Evolutionary conservation across 2,329 filamentous ascomycete genomes (phyloP), one percentile per base, ranked within the genome.

Genomic region (Trichocomaceae sp.): DNA sequence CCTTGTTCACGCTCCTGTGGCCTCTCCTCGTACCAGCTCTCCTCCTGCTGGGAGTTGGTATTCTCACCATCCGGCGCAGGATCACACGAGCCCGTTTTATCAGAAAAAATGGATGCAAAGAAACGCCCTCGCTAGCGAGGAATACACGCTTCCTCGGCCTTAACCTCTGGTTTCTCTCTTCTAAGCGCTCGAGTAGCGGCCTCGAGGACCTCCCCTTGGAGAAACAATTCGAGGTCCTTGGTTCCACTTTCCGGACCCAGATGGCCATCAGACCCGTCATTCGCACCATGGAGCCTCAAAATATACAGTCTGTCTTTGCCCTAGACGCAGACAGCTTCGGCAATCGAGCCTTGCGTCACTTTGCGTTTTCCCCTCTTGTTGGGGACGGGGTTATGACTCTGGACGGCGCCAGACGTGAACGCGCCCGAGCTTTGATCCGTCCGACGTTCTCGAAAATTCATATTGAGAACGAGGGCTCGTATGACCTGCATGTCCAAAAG

Each of bases 221-320:
- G 13, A 55, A 22, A 17, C 53, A 55, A 17, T 55, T 55, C 33
- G 41, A 50, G n/a, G 17, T 47, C 17, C 42, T 55, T 3, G 53
- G 53, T 9, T 55, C 53, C 29, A 55, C 53, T 17, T 55, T 55
- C 23, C 47, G 31, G 42, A 55, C 47, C 17, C 53, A 55, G n/a
- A 50, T 50, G 47, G 29, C 47, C 47, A 47, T 55, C 22, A 57
- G 42, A 20, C 50, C 42, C 7, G 23, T 50, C 2, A 57, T 90
- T 57, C 78, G 90, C 63, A 74, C 72, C 5, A 60, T 63, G 19
- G 72, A 74, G 17, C 70, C 71, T 10, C 67, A 66, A 47, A 95
- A 95, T 66, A 84, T 95, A 71, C 93, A 95, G 70, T 87, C 90
- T 15, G 78, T 96, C 20, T 76, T 96, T 12, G 87, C 90, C 0